phyloP scores from a whole-genome alignment of 306 rosid species.

The Fragaria vesca region DNA sequence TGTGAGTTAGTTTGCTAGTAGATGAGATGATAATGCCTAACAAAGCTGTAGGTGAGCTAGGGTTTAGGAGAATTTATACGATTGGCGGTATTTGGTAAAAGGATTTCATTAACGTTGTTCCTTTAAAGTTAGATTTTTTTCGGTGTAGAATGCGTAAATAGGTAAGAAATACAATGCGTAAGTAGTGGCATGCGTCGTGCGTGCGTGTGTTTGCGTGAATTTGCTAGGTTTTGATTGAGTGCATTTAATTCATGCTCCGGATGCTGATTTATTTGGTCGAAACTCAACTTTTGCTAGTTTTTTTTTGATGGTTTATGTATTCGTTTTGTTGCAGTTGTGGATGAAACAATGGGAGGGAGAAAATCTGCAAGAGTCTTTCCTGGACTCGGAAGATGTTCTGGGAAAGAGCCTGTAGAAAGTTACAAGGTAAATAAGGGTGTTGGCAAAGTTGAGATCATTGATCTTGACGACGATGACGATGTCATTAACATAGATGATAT shows the following conservation, averaged over 20 bases:
- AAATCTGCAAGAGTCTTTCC: slow-evolving; percentile 39
- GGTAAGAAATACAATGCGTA: background rate
- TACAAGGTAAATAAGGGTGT: slow-evolving; percentile 35
- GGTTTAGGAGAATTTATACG: background rate
- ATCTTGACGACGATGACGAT: slow-evolving; percentile 61
- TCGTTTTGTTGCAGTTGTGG: slow-evolving; percentile 33
- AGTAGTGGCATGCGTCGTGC: too few species aligned
- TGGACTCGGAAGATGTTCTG: slow-evolving; percentile 46
- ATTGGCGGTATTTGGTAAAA: background rate
- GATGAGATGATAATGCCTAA: background rate
- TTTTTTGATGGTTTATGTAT: background rate
- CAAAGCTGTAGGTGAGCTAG: background rate
- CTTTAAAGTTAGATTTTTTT: background rate
- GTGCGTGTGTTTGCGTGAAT: too few species aligned
- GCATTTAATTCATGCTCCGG: background rate
- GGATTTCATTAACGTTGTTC: background rate
- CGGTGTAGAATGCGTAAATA: background rate
- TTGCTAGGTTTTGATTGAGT: background rate
- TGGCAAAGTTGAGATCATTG: slow-evolving; percentile 53
- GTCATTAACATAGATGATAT: slow-evolving; percentile 51
- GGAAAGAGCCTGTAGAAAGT: slow-evolving; percentile 36
- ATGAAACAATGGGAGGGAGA: slow-evolving; percentile 63
- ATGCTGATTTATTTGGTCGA: background rate
- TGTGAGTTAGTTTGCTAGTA: background rate
- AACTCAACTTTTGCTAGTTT: background rate